These are phyloP conservation scores for Coprinopsis marcescibilis DNA, from an alignment of 768 basidiomycete genomes.

Conservation along the genomic window DNA sequence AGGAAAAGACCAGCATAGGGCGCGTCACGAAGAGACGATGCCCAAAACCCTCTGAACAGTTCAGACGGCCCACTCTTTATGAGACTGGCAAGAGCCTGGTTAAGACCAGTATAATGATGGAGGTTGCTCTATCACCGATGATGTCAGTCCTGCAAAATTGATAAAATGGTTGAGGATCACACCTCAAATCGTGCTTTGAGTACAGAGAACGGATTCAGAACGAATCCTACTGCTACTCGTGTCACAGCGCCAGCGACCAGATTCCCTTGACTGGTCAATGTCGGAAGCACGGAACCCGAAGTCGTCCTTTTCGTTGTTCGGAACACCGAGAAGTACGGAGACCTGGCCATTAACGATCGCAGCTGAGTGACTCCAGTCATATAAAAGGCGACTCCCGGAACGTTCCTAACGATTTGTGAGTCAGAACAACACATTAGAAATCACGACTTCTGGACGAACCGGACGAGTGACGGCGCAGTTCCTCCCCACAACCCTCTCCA, in stretches of 20 bases:
- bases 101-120: conserved; percentile 61
- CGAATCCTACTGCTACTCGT: conserved; percentile 73
- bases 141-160: neutral
- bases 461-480: conserved; percentile 69
- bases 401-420: conserved; percentile 49
- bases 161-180: conserved; percentile 15
- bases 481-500: conserved; percentile 81
- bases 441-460: conserved; percentile 35
- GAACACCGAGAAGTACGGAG: conserved; percentile 56
- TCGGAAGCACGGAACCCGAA: conserved; percentile 55
- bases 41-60: conserved; percentile 78
- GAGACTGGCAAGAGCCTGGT: conserved; percentile 53
- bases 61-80: conserved; percentile 71
- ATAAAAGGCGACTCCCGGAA: conserved; percentile 91
- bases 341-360: conserved; percentile 67
- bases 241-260: conserved; percentile 80
- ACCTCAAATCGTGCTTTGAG: conserved; percentile 93
- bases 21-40: conserved; percentile 89
- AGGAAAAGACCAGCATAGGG: conserved; percentile 91
- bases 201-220: conserved; percentile 87
- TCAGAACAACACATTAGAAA: neutral
- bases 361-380: conserved; percentile 83
- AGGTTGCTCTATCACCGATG: conserved; percentile 56
- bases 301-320: conserved; percentile 16
- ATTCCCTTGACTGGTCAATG: conserved; percentile 73